Evolutionary conservation across 2,329 filamentous ascomycete species (phyloP), one percentile per base, ranked within the genome.

Genomic region (Cytospora mali): DNA sequence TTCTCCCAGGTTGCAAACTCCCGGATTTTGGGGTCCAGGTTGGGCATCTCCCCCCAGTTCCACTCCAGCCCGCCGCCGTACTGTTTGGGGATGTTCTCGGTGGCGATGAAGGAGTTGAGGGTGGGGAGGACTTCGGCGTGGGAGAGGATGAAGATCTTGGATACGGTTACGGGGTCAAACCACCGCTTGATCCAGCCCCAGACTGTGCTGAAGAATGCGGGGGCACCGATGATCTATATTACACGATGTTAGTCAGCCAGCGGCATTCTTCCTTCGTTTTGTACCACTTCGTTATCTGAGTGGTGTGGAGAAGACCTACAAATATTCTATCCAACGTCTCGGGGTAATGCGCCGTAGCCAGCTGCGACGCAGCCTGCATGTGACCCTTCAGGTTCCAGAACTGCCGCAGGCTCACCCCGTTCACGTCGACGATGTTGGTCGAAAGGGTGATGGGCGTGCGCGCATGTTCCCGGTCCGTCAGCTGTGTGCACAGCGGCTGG

Each of bases 171-270:
- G 7, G 93, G 93, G 77, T 93, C 90, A 72, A 97, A 97, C 93
- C 93, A 97, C 71, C 90, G 89, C 82, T 96, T 96, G 77, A 96
- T 85, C 92, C 93, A 97, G 68, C 91, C 88, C 93, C 93, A 94
- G 64, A 97, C 91, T 3, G 92, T 97, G 55, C 90, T 90, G 80
- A 97, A 97, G 83, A 96, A 97, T 52, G 84, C 79, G 9, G 94
- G 94, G 0, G 94, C 94, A 65, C 93, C 93, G 67, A 97, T 92
- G 71, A 98, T 90, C 83, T 87, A 65, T 4, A 14, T 14, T 9
- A 50, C 18, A 42, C 18, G 14, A 42, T 2, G n/a, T 42, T 7
- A 42, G 39, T 42, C 6, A 42, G 5, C 4, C 3, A 6, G 14
- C 35, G 2, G 29, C 29, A 7, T 31, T 11, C 13, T 31, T 31